Evolutionary conservation across 352 stramenopile species (phyloP).

Genomic region (Globisporangium cystogenes): DNA sequence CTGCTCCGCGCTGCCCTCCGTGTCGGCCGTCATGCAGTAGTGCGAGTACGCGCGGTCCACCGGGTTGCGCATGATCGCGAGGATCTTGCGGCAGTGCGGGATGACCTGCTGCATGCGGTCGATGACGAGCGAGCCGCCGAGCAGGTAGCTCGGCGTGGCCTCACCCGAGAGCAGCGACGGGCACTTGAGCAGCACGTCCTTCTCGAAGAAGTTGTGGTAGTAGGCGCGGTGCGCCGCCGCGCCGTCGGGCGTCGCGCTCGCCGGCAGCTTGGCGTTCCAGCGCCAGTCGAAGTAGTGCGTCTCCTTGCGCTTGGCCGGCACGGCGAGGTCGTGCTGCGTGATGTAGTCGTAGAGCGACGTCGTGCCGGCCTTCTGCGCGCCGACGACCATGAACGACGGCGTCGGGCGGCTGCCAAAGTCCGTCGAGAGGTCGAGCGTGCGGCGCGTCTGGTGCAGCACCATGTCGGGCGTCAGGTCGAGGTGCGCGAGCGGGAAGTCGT

Average conservation of each 20-base stretch:
- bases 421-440: conserved; percentile 90
- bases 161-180: conserved; percentile 92
- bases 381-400: conserved; percentile 94
- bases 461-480: conserved; percentile 86
- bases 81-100: conserved; percentile 76
- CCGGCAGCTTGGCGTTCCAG: conserved; percentile 84
- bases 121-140: conserved; percentile 73
- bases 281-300: conserved; percentile 99
- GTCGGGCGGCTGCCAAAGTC: conserved; percentile 69
- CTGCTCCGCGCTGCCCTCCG: conserved; percentile 66
- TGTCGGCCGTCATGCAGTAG: conserved; percentile 85
- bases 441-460: conserved; percentile 93
- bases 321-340: conserved; percentile 93
- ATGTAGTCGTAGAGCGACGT: conserved; percentile 98
- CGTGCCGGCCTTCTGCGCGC: conserved; percentile 95
- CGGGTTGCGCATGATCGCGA: conserved; percentile 81
- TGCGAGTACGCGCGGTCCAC: conserved; percentile 85
- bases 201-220: conserved; percentile 86
- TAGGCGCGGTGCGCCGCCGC: conserved; percentile 49
- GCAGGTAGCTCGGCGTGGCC: conserved; percentile 89
- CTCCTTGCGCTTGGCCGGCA: conserved; percentile 90
- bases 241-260: conserved; percentile 47
- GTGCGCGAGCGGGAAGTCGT: conserved; percentile 48
- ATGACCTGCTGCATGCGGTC: conserved; percentile 71
- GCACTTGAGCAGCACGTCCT: conserved; percentile 75